Base-by-base conservation (phyloP, 345 rosid species). In the Mangifera indica region DNA sequence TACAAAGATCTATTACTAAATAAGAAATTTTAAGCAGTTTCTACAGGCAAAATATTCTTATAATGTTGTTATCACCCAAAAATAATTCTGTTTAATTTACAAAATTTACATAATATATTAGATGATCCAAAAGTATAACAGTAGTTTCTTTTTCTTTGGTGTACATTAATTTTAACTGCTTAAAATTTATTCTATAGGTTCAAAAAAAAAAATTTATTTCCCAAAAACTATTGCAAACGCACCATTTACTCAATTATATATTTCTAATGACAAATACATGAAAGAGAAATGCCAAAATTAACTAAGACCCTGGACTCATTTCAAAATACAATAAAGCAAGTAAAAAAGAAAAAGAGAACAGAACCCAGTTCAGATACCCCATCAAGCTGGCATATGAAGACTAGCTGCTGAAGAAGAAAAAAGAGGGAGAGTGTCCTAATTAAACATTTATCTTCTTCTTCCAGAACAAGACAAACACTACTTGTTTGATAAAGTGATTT, bases 221-320 rank as follows among this genome's bases (percentile, higher is more conserved):
- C 25, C 15, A 24, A 66, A 66, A 66, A 66, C 44, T 26, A 24
- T 11, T 51, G 44, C 45, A 66, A 66, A 66, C 17, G 58, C 6
- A 37, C 32, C n/a, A 49, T 51, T 21, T 18, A 51, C 26, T 62
- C 26, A 62, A 7, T 11, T 42, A 40, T 62, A 1, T 62, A 40
- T 13, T 45, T 29, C 32, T 6, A 25, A 46, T 25, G 5, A 1
- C 21, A 49, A 66, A 29, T 26, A 66, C 56, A 10, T 18, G 2
- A 48, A 29, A 49, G 5, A 42, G 7, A n/a, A 18, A 61, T 42
- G 22, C 56, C 11, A 49, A 25, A 3, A 5, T 44, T 49, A 37
- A 48, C 11, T 18, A 45, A 9, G 72, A 17, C 55, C 53, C 8
- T 10, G 42, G 48, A 22, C 5, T 22, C 44, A 29, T 26, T 54